phyloP scores from a whole-genome alignment of 768 basidiomycete species.

The Sarcodon sp. region DNA sequence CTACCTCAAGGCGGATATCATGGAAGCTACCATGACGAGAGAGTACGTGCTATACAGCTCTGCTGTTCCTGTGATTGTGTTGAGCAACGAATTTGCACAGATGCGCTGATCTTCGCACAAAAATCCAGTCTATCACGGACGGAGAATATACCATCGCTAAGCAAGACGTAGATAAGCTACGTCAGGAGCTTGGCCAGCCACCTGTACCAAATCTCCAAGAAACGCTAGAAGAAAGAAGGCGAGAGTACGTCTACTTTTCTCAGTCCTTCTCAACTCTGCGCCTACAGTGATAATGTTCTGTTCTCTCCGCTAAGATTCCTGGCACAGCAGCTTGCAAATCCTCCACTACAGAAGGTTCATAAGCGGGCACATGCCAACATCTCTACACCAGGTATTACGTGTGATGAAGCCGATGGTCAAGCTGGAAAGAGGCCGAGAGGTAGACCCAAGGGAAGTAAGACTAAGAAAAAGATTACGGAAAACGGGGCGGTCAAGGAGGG shows the following conservation, averaged over 20 bases:
- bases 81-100: slow-evolving; percentile 19
- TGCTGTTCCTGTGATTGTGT: not conserved
- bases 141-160: slow-evolving; percentile 70
- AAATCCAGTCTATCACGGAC: slow-evolving; percentile 56
- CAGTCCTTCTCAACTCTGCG: not conserved
- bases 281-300: not conserved
- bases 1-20: slow-evolving; percentile 43
- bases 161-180: slow-evolving; percentile 61
- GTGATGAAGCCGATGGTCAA: slow-evolving; percentile 15
- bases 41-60: slow-evolving; percentile 33
- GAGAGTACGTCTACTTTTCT: slow-evolving; percentile 27
- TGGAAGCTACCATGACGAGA: slow-evolving; percentile 51
- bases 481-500: slow-evolving; percentile 3
- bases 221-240: slow-evolving; percentile 59
- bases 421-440: slow-evolving; percentile 20
- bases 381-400: not conserved
- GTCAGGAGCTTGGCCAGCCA: slow-evolving; percentile 64
- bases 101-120: slow-evolving; percentile 50
- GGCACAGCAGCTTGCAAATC: slow-evolving; percentile 1
- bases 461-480: slow-evolving; percentile 12
- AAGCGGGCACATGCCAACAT: not conserved
- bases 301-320: slow-evolving; percentile 1
- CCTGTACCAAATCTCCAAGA: slow-evolving; percentile 61
- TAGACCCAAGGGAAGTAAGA: slow-evolving; percentile 23
- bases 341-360: not conserved